Percentiles rank a stretch among this genome's conserved stretches.
Conservation (phyloP, 2,329 filamentous ascomycete genomes). For the Xylaria sp. region DNA sequence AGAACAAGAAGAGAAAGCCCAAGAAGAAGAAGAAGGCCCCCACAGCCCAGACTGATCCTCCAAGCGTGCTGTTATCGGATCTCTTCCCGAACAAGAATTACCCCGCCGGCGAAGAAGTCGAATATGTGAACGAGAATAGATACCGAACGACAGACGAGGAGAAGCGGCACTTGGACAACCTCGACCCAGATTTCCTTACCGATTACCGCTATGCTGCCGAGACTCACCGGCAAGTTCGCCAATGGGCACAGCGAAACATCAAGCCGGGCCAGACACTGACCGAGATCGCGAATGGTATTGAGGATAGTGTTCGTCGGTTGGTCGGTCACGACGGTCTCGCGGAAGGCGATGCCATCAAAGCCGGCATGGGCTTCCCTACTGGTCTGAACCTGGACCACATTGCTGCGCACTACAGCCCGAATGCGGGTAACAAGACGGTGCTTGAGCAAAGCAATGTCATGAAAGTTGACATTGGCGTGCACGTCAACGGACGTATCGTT, state of each 20-base stretch:
- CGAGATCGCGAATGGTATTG: conserved; percentile 88
- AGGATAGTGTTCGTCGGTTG: conserved; percentile 80
- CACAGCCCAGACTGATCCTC: conserved; percentile 80
- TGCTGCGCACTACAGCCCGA: conserved; percentile 88
- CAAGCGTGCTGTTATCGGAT: conserved; percentile 76
- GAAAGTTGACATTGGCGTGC: conserved; percentile 85
- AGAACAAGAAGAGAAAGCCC: conserved; percentile 84
- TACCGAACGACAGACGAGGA: conserved; percentile 86
- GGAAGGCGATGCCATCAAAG: conserved; percentile 81
- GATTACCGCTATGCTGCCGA: conserved; percentile 90
- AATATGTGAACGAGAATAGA: conserved; percentile 80
- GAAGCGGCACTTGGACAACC: conserved; percentile 83
- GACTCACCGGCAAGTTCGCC: conserved; percentile 86
- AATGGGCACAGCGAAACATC: conserved; percentile 83
- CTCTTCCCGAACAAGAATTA: conserved; percentile 79
- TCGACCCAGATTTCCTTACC: conserved; percentile 80
- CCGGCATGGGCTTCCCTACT: conserved; percentile 87
- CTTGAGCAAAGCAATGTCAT: conserved; percentile 79
- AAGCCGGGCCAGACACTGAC: conserved; percentile 83
- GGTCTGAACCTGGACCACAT: conserved; percentile 87
- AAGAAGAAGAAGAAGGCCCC: conserved; percentile 75
- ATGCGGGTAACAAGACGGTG: conserved; percentile 83
- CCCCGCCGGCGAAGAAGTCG: conserved; percentile 80
- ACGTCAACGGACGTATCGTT: conserved; percentile 82
- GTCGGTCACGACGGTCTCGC: conserved; percentile 80